phyloP scores from a whole-genome alignment of 768 basidiomycete species.

The Boletus reticulatus region DNA sequence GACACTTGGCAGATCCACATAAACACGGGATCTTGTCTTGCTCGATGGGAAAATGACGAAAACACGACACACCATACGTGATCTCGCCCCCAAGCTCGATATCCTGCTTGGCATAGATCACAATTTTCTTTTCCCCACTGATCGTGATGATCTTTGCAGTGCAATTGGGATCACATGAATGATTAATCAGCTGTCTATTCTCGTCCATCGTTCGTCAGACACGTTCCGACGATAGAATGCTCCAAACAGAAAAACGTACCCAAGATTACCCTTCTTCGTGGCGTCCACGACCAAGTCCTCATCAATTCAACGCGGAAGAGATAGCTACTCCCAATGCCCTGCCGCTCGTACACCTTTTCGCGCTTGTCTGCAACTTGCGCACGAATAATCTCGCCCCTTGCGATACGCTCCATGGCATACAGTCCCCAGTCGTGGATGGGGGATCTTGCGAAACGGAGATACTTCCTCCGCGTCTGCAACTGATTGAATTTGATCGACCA shows the following conservation, averaged over 20 bases:
- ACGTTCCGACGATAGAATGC: conserved; percentile 1
- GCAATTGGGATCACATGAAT: conserved; percentile 95
- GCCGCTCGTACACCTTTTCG: conserved; percentile 95
- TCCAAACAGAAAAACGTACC: conserved; percentile 49
- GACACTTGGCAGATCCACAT: conserved; percentile 87
- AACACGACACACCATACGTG: conserved; percentile 77
- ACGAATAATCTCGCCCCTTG: conserved; percentile 88
- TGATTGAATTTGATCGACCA: conserved; percentile 97
- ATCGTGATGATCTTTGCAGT: conserved; percentile 91
- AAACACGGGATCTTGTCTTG: conserved; percentile 96
- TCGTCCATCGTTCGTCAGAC: conserved; percentile 8
- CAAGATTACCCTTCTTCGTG: conserved; percentile 98
- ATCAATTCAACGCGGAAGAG: conserved; percentile 96
- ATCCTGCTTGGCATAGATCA: conserved; percentile 96
- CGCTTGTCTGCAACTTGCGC: conserved; percentile 95
- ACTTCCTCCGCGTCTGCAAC: conserved; percentile 96
- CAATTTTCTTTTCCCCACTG: conserved; percentile 94
- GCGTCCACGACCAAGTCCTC: conserved; percentile 98
- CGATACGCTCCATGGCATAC: conserved; percentile 96
- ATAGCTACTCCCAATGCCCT: conserved; percentile 97
- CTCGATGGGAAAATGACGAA: conserved; percentile 92
- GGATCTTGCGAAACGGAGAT: conserved; percentile 89
- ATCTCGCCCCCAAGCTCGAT: conserved; percentile 98
- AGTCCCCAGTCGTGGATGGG: conserved; percentile 99
- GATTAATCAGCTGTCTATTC: conserved; percentile 91